Conservation (phyloP, 2,329 filamentous ascomycete species). For the Helicocarpus griseus region DNA sequence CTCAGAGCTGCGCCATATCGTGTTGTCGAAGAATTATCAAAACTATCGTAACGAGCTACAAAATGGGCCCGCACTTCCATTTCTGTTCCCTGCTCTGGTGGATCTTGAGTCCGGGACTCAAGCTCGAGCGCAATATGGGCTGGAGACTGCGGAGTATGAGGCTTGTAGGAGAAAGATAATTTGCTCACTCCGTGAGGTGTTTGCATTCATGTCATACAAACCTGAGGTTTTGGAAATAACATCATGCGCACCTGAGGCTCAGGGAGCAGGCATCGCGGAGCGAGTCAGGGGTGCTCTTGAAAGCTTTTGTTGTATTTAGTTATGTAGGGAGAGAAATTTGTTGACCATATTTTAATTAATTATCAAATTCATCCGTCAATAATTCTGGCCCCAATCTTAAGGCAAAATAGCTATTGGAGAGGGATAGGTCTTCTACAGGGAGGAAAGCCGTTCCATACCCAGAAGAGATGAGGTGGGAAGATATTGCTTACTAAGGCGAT, state of each 20-base stretch:
- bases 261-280: neutral
- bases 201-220: neutral
- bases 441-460: too few relatives aligned
- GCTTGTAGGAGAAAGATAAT: neutral
- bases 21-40: neutral
- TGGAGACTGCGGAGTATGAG: neutral
- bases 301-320: neutral
- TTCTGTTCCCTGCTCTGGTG: neutral
- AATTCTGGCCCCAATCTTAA: too few relatives aligned
- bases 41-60: neutral
- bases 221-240: neutral
- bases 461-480: too few relatives aligned
- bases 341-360: too few relatives aligned
- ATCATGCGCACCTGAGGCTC: neutral
- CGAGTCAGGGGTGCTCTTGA: neutral
- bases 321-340: too few relatives aligned
- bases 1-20: neutral
- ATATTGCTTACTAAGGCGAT: too few relatives aligned
- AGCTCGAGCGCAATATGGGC: too few relatives aligned
- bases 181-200: neutral
- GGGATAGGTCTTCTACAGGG: too few relatives aligned
- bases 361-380: too few relatives aligned
- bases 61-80: neutral
- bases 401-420: too few relatives aligned
- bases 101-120: neutral